Percentiles rank a stretch among this genome's conserved stretches.
phyloP scores from a whole-genome alignment of 345 rosid species.

The Gossypium herbaceum region DNA sequence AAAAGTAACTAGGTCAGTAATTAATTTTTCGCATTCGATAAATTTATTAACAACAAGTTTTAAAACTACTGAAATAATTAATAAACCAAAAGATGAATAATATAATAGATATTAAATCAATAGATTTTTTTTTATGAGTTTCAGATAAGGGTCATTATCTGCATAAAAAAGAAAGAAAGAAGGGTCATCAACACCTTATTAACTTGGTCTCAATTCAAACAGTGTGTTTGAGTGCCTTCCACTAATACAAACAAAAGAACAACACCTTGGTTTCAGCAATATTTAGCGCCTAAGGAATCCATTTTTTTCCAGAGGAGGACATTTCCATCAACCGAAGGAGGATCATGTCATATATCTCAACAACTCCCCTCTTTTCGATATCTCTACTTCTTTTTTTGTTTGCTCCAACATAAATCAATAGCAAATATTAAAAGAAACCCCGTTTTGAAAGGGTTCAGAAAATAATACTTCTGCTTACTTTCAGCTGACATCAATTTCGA shows the following conservation, averaged over 20 bases:
- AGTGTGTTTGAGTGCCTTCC: conserved; percentile 50
- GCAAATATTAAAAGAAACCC: too few relatives aligned
- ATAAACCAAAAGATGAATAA: too few relatives aligned
- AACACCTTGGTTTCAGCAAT: conserved; percentile 41
- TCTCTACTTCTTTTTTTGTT: background rate
- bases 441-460: too few relatives aligned
- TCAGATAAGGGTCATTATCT: conserved; percentile 18
- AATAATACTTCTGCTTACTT: too few relatives aligned
- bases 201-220: conserved; percentile 32
- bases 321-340: background rate
- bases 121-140: conserved; percentile 5
- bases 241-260: conserved; percentile 25
- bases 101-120: too few relatives aligned
- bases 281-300: conserved; percentile 78
- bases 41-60: too few relatives aligned
- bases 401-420: too few relatives aligned
- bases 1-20: accelerated
- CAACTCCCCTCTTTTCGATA: conserved; percentile 5
- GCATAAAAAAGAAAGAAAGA: too few relatives aligned
- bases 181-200: conserved; percentile 37
- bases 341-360: too few relatives aligned
- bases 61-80: too few relatives aligned
- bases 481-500: too few relatives aligned
- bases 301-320: background rate
- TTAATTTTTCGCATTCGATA: too few relatives aligned